These are phyloP conservation scores for Yueomyces sp. DNA, from an alignment of 1,139 yeast genomes.

Conservation along the genomic window DNA sequence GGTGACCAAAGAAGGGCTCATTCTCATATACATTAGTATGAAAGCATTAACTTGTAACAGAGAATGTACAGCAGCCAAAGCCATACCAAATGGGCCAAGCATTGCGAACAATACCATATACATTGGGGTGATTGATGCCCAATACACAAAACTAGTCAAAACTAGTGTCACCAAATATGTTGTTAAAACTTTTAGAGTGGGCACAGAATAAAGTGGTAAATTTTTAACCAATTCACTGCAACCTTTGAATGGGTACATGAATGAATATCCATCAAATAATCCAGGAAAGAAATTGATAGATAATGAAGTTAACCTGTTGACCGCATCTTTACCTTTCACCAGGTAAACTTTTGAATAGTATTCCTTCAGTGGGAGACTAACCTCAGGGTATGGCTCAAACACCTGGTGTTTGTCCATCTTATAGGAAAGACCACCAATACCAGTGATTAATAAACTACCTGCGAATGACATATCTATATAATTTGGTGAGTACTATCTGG, in stretches of 20 bases:
- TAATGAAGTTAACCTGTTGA: constrained; percentile 5
- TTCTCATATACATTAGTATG: constrained; percentile 21
- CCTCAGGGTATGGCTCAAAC: constrained; percentile 10
- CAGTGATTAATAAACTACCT: constrained; percentile 19
- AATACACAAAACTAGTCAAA: constrained; percentile 13
- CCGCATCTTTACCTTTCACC: constrained; percentile 5
- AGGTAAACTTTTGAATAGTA: constrained; percentile 7
- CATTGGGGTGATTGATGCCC: constrained; percentile 21
- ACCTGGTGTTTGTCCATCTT: constrained; percentile 17
- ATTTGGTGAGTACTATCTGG: too few relatives aligned
- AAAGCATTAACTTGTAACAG: constrained; percentile 20
- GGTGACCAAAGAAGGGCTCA: constrained; percentile 12
- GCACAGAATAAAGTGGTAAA: constrained; percentile 8
- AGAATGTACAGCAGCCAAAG: constrained; percentile 18
- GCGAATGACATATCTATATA: constrained; percentile 17
- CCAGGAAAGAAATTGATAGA: constrained; percentile 15
- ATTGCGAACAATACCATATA: constrained; percentile 18
- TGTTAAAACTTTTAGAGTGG: constrained; percentile 6
- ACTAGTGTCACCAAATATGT: constrained; percentile 12
- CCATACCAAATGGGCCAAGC: constrained; percentile 20
- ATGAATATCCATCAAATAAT: constrained; percentile 13
- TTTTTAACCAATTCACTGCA: constrained; percentile 9
- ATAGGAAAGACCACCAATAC: constrained; percentile 17
- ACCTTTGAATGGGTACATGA: constrained; percentile 18
- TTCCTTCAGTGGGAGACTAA: constrained; percentile 6